These are phyloP conservation scores for Vaucheria bursata DNA, from an alignment of 352 stramenopile genomes.

Conservation along the genomic window DNA sequence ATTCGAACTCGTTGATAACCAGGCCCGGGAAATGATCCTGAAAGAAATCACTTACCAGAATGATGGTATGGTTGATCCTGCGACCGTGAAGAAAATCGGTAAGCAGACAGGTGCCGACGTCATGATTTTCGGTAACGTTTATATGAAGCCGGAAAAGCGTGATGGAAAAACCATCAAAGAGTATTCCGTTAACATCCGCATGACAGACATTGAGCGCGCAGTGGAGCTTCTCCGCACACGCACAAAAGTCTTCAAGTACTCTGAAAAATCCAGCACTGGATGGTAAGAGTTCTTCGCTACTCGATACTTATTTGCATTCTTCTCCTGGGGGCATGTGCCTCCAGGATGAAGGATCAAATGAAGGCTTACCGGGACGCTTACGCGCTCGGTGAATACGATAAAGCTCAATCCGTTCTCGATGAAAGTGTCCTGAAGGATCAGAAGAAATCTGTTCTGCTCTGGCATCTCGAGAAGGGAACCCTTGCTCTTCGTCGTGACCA, in stretches of 20 bases:
- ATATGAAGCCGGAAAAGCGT: background rate
- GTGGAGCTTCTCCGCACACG: background rate
- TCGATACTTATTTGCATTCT: background rate
- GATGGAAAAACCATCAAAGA: conserved; percentile 5
- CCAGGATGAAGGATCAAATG: background rate
- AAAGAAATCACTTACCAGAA: background rate
- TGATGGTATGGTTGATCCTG: background rate
- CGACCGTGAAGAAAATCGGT: background rate
- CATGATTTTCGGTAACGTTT: conserved; percentile 1
- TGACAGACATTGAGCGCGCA: background rate
- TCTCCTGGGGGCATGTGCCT: background rate
- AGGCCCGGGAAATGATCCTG: background rate
- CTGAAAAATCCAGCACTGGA: background rate
- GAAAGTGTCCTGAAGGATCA: background rate
- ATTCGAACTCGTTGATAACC: background rate
- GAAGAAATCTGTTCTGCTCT: background rate
- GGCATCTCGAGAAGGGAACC: background rate
- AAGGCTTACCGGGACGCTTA: background rate
- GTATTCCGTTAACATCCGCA: background rate
- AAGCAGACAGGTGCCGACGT: background rate
- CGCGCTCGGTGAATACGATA: background rate
- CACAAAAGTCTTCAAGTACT: conserved; percentile 3
- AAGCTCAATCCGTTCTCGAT: background rate
- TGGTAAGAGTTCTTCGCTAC: background rate
- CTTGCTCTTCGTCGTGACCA: background rate